Evolutionary conservation across 345 rosid species (phyloP).

Genomic region (Litchi chinensis): DNA sequence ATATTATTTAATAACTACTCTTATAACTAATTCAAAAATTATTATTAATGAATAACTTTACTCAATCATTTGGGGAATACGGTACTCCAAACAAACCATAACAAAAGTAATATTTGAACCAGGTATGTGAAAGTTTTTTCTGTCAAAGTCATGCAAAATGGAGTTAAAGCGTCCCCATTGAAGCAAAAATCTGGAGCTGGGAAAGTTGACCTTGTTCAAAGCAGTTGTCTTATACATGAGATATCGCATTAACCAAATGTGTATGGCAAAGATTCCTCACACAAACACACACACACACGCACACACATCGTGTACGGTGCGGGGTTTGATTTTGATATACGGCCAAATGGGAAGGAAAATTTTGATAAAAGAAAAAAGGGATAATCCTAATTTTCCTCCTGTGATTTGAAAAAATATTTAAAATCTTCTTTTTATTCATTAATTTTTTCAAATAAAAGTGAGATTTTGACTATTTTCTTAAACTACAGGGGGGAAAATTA

Average conservation of each 20-base stretch:
- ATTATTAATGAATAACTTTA: too few relatives aligned
- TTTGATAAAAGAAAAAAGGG: neutral
- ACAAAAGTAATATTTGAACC: neutral
- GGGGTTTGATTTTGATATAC: slow-evolving; percentile 16
- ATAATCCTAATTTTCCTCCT: too few relatives aligned
- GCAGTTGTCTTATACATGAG: neutral
- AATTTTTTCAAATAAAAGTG: too few relatives aligned
- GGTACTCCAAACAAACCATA: too few relatives aligned
- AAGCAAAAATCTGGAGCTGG: neutral
- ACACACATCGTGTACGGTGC: neutral
- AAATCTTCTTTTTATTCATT: too few relatives aligned
- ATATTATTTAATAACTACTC: too few relatives aligned
- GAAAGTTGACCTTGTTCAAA: neutral
- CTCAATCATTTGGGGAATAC: too few relatives aligned
- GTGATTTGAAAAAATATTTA: too few relatives aligned
- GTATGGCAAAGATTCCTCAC: neutral
- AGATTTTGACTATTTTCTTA: too few relatives aligned
- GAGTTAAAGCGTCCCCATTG: neutral
- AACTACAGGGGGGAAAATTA: too few relatives aligned
- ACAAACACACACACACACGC: too few relatives aligned
- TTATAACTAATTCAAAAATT: too few relatives aligned
- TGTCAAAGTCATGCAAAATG: neutral
- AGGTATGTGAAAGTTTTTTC: neutral
- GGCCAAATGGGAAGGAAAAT: neutral
- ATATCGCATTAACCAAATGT: neutral